Evolutionary conservation across 345 rosid genomes (phyloP).

Genomic region (Eucalyptus grandis): DNA sequence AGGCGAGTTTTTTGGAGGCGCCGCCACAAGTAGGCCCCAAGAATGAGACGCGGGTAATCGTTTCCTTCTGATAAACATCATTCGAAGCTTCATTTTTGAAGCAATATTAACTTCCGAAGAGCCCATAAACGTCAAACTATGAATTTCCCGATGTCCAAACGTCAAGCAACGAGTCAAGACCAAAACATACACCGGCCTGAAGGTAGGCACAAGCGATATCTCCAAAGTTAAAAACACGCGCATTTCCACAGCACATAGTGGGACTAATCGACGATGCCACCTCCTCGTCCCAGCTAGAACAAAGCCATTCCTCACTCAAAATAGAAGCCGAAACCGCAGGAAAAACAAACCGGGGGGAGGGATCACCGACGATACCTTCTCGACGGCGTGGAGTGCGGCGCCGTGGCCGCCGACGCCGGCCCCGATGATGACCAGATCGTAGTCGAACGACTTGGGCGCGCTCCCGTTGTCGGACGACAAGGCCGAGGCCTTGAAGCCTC

Average conservation of each 20-base stretch:
- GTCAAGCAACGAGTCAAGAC: background rate
- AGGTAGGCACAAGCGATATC: background rate
- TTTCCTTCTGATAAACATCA: background rate
- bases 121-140: background rate
- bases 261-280: background rate
- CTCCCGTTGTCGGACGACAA: constrained; percentile 42
- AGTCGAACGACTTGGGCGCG: constrained; percentile 64
- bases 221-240: background rate
- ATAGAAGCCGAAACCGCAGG: background rate
- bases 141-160: background rate
- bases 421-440: constrained; percentile 86
- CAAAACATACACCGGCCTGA: background rate
- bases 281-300: background rate
- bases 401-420: constrained; percentile 99
- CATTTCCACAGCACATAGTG: background rate
- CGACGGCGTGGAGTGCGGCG: constrained; percentile 95
- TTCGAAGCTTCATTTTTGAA: background rate
- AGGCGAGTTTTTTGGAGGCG: accelerated
- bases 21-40: background rate
- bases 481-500: constrained; percentile 10
- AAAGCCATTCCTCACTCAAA: background rate
- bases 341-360: background rate
- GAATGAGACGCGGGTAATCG: background rate
- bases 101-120: background rate
- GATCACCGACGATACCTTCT: constrained; percentile 36